Base-by-base conservation (phyloP, 192 early-diverging fungal genomes). In the Rhizoclosmatium sp. region DNA sequence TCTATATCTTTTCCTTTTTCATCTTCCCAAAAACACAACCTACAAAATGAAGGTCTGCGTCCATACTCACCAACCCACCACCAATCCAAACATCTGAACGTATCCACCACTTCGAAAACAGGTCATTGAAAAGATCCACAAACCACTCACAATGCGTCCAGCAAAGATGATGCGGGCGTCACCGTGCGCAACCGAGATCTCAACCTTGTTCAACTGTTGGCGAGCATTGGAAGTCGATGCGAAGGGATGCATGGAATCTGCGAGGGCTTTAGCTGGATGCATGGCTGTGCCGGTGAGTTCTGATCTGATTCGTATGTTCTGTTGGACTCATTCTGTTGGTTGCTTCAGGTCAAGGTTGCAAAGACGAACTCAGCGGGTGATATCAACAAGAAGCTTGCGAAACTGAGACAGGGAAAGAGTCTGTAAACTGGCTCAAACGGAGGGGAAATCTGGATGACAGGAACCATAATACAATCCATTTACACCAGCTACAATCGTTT, bases 201-300 rank as follows among this genome's bases (percentile, higher is more conserved):
- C 82, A 40, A 82, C 81, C 3, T 78, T 86, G 1, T 86, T 86
- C 82, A 86, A 86, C 71, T 86, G 85, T 76, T 86, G 85, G 85
- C 56, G 78, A 14, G 69, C 78, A n/a, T n/a, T 80, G 19, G 78
- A 80, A 5, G 78, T 80, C 23, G 78, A 80, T 66, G 69, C 78
- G 3, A 47, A 51, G 40, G 71, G 70, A 42, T 80, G 78, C 62
- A n/a, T 56, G 5, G 61, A 59, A 44, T 40, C 70, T 0, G 78
- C 78, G 14, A 49, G 47, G 16, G 69, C 78, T 7, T 62, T 80
- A 2, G 54, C 67, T 14, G 46, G 46, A 12, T 80, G 78, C 71
- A 80, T 80, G 78, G 56, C 78, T 7, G 54, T 12, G 46, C 59
- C 78, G 19, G 69, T 41, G 51, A 1, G 51, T 54, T 54, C 16